Evolutionary conservation across 2,329 filamentous ascomycete species (phyloP), one percentile per base, ranked within the genome.

Genomic region (Diaporthe aspalathi): DNA sequence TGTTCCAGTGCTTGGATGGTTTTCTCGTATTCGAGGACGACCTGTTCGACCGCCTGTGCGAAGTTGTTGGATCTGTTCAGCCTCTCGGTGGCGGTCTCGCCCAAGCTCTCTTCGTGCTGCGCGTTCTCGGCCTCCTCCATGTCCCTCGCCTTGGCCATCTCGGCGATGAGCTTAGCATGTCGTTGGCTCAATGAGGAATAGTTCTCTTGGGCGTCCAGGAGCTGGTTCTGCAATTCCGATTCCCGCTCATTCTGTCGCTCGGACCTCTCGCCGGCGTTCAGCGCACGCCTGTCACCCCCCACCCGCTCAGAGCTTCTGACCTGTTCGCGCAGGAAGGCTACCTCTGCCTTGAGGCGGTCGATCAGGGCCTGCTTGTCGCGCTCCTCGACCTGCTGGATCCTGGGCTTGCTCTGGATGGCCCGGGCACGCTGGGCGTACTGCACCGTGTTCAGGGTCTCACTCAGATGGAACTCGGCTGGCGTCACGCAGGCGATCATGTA

Each of bases 401-500:
- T 92, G 9, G 96, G 97, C 81, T 98, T 98, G 83, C 94, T 97
- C 84, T 99, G 96, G 73, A 99, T 99, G 1, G 95, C 94, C 74
- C 96, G 92, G 74, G 96, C 97, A 74, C 96, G 90, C 83, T 98
- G 96, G 8, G 96, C 96, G 82, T 99, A 99, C 80, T 98, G 93
- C 27, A 99, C 94, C 0, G 96, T 99, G 80, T 99, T 99, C 71
- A 99, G 85, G 0, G 97, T 98, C 83, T 99, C 96, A 83, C 95
- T 98, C 54, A 99, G 86, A 80, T 99, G 96, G 79, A 99, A 99
- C 80, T 98, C 95, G 17, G 95, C 94, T 0, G 95, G 95, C 1
- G 95, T 99, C 38, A 99, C 95, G 82, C 96, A 99, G 11, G 96
- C 96, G 83, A 99, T 96, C 96, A 99, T 98, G 83, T 98, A 99